Evolutionary conservation across 2,329 filamentous ascomycete genomes (phyloP), one percentile per base, ranked within the genome.

Genomic region (Penicillium sp.): DNA sequence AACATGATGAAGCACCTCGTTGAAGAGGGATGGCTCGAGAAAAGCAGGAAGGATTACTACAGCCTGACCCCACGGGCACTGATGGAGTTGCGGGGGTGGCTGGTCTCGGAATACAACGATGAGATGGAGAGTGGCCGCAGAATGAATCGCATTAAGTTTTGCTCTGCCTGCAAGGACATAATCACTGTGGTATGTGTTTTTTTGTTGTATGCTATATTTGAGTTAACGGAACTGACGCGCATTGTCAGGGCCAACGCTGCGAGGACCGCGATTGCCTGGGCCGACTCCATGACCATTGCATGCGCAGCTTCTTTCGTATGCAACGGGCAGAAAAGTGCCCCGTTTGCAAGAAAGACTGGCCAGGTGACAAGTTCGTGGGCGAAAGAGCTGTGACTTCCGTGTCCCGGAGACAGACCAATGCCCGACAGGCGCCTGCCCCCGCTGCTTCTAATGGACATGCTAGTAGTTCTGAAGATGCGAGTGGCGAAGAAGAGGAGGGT

Each of bases 71-170:
- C 91, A 3, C 84, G 93, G 9, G 89, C 86, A 1, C 77, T 99
- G 63, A 86, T 98, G 80, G 95, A 99, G 79, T 77, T 99, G 56
- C 83, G 89, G 56, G 82, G 84, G 1, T 98, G 93, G 87, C 82
- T 99, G 48, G 77, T 91, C n/a, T 90, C 90, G 52, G 91, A 89
- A 27, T 99, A 96, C 75, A 98, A 99, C 70, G 90, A 96, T 54
- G 77, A 85, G 10, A 79, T 81, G 1, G 85, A 85, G 24, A 76
- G 75, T 22, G 39, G n/a, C 7, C 37, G 37, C 1, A 73, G 70
- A 53, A 86, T 84, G 80, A 84, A 91, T 70, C 86, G 86, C 60
- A 90, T 99, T 71, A 96, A 95, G 76, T 86, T 87, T 61, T 99
- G 95, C 72, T 85, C 89, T 68, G 92, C 90, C 0, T 99, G 95